Base-by-base conservation (phyloP, 176 grass and related monocot species). In the Phyllostachys edulis region DNA sequence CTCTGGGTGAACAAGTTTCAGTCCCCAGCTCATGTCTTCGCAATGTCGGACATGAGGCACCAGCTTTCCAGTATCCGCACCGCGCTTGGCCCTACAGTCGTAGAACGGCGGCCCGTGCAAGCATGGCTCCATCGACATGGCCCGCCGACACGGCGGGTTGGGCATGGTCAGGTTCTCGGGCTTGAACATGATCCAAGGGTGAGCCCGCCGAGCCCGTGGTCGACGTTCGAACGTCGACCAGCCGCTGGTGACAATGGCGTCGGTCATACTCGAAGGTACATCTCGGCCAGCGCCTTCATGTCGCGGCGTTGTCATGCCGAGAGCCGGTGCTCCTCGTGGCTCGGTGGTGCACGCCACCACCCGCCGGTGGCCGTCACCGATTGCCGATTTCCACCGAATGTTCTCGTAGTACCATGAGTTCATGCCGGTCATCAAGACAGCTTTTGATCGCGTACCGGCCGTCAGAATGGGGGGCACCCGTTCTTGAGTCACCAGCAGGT, bases 281-380 rank as follows among this genome's bases (percentile, higher is more conserved):
- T 93, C 88, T 93, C 91, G 2, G 88, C 82, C 82, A 93, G 41
- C 38, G 92, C 92, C 76, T 89, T 91, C 85, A 80, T 84, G 84
- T 94, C 87, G 76, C 91, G 92, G 92, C 63, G 77, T 81, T 5
- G 77, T 80, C 70, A 77, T 50, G 6, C 88, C 88, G 54, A 71
- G 32, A 87, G 77, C 84, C 92, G 89, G 29, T 44, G 13, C 54
- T 90, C 65, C 69, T 97, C 94, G 68, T 92, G 94, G 80, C 85
- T 94, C 6, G 94, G 94, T 97, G 94, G 71, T 92, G 74, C 59
- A 97, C 82, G 29, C 69, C 46, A 97, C 85, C 40, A 54, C 65
- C 63, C 89, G 9, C 94, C 91, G 15, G 51, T 72, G 0, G 57
- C 82, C 11, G 87, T 70, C 7, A 80, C 80, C 66, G 79, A 88